phyloP scores from a whole-genome alignment of 148 eudicot genomes.

The Vaccinium corymbosum region DNA sequence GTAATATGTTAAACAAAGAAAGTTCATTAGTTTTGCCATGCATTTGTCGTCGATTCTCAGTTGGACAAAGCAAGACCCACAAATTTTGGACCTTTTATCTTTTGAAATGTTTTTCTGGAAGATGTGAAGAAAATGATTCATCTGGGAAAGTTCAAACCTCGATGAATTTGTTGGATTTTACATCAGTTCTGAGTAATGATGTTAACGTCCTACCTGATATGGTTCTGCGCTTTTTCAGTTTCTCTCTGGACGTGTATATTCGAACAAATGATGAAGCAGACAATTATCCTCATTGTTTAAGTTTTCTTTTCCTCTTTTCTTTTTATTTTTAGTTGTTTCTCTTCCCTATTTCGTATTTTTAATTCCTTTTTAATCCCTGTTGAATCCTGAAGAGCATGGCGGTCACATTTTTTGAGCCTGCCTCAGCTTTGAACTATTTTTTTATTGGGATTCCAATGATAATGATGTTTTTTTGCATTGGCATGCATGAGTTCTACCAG shows the following conservation, averaged over 20 bases:
- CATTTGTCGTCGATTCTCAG: background rate
- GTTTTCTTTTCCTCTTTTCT: background rate
- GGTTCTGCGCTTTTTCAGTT: background rate
- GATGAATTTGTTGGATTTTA: background rate
- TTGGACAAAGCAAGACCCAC: background rate
- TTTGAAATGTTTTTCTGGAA: background rate
- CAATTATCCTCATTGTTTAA: background rate
- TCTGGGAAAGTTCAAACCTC: background rate
- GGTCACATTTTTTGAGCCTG: background rate
- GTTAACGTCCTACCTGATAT: background rate
- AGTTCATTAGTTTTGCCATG: background rate
- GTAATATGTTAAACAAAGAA: background rate
- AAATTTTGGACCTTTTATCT: background rate
- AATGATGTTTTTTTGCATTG: background rate
- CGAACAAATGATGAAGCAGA: background rate
- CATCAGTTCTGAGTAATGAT: background rate
- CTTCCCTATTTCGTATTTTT: background rate
- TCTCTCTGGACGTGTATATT: background rate
- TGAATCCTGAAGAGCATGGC: background rate
- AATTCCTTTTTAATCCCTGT: background rate
- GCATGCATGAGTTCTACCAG: background rate
- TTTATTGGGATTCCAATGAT: background rate
- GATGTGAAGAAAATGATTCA: background rate
- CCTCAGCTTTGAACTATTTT: constrained; percentile 1
- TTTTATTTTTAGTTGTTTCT: background rate